Percentiles rank a stretch among this genome's conserved stretches.
phyloP scores from a whole-genome alignment of 2,329 filamentous ascomycete genomes.

The Purpureocillium lavendulum region DNA sequence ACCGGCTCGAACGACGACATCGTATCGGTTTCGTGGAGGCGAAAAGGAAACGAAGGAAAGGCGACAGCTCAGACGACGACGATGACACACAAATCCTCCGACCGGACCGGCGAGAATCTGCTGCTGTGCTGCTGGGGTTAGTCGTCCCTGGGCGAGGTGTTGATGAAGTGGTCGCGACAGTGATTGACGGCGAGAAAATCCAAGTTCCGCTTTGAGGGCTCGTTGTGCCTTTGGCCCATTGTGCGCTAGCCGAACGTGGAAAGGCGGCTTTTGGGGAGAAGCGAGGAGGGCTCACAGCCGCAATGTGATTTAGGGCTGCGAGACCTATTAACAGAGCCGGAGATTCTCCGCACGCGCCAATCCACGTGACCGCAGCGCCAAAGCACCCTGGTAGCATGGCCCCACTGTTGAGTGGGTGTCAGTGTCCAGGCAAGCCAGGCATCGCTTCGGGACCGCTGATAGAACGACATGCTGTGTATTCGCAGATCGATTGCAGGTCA shows the following conservation, averaged over 20 bases:
- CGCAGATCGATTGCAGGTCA: too few relatives aligned
- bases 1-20: constrained; percentile 65
- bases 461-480: too few relatives aligned
- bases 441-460: too few relatives aligned
- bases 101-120: constrained; percentile 29
- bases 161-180: constrained; percentile 32
- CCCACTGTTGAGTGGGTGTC: too few relatives aligned
- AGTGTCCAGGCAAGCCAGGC: too few relatives aligned
- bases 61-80: constrained; percentile 24
- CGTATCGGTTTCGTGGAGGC: constrained; percentile 32
- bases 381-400: too few relatives aligned
- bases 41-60: constrained; percentile 20
- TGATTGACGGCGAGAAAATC: constrained; percentile 30
- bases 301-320: constrained; percentile 28
- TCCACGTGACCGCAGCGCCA: neutral
- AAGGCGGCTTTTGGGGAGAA: constrained; percentile 20
- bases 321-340: constrained; percentile 28
- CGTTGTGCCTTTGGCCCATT: constrained; percentile 29
- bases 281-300: constrained; percentile 24
- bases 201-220: constrained; percentile 27
- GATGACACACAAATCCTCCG: constrained; percentile 27
- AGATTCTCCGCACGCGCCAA: constrained; percentile 15
- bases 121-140: constrained; percentile 33
- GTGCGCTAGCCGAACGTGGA: constrained; percentile 23
- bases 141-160: constrained; percentile 28